Base-by-base conservation (phyloP, 768 basidiomycete species). In the Rhodotorula graminis region DNA sequence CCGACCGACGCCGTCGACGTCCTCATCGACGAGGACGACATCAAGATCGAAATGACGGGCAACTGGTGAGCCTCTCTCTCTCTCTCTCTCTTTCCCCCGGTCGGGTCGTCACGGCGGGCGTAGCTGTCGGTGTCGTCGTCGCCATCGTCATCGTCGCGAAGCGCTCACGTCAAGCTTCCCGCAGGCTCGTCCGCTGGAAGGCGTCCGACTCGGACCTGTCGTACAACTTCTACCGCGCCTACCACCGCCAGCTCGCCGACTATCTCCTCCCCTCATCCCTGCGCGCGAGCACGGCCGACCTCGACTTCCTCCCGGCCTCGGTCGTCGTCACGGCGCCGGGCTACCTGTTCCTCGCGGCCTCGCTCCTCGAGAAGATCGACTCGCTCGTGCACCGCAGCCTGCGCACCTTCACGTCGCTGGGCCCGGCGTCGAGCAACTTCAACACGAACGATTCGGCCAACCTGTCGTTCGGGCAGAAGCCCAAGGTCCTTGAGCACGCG, bases 161-260 rank as follows among this genome's bases (percentile, higher is more conserved):
- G 2, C 1, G 16, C 59, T 40, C n/a, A n/a, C 27, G 5, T n/a
- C 3, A 0, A 10, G 11, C 2, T 21, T 8, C 55, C 3, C 78
- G 78, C 70, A 82, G 82, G 83, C 79, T 84, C 11, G 80, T 83
- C 27, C 79, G 83, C 37, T 84, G 83, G 83, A 82, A 82, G 55
- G 83, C 83, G 8, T 82, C 83, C 68, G 83, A 84, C 68, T 83
- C 83, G 0, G 83, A 84, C 73, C 79, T 84, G 16, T 83, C 83
- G 68, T 82, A 82, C 49, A 80, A 83, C 2, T 84, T 84, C 78
- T 83, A 82, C 73, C 80, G 83, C 62, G 82, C 83, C 0, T 84
- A 83, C 66, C 82, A 83, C 69, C 79, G 81, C n/a, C 82, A 82
- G 60, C 79, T 84, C 18, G 81, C 82, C 2, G 60, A 72, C 0